These are phyloP conservation scores for Amauroascus verrucosus DNA, from an alignment of 2,329 filamentous ascomycete genomes.

Conservation along the genomic window DNA sequence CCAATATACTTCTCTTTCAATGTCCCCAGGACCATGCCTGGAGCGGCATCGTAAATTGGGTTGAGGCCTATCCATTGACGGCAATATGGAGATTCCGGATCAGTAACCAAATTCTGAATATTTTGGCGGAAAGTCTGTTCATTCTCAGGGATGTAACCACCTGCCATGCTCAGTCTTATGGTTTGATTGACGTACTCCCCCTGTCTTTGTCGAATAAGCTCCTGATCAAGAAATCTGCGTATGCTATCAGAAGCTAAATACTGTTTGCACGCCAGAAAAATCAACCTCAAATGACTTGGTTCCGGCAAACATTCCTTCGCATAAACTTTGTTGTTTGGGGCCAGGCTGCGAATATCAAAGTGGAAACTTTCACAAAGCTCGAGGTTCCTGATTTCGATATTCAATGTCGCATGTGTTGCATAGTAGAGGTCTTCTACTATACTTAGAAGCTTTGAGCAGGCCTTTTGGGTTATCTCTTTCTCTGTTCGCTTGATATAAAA, in stretches of 20 bases:
- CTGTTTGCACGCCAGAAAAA: slow-evolving; percentile 27
- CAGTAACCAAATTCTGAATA: slow-evolving; percentile 19
- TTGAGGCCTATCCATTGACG: slow-evolving; percentile 26
- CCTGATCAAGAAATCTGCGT: slow-evolving; percentile 22
- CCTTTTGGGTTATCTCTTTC: slow-evolving; percentile 21
- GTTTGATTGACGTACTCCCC: slow-evolving; percentile 22
- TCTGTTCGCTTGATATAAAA: slow-evolving; percentile 27
- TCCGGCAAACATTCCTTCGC: slow-evolving; percentile 23
- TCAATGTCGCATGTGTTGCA: slow-evolving; percentile 28
- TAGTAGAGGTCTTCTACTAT: slow-evolving; percentile 31
- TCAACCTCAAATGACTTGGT: slow-evolving; percentile 26
- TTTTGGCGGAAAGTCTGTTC: slow-evolving; percentile 24
- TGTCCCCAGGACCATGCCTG: slow-evolving; percentile 22
- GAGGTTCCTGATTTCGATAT: slow-evolving; percentile 30
- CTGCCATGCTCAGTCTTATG: slow-evolving; percentile 15
- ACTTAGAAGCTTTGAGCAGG: slow-evolving; percentile 25
- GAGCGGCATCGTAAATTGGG: slow-evolving; percentile 24
- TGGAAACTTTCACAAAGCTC: slow-evolving; percentile 28
- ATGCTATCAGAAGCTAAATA: slow-evolving; percentile 24
- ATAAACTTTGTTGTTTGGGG: slow-evolving; percentile 16
- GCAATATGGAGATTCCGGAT: slow-evolving; percentile 20
- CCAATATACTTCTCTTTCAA: slow-evolving; percentile 31
- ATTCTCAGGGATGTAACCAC: slow-evolving; percentile 20
- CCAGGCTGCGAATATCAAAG: slow-evolving; percentile 19
- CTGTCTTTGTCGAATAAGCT: slow-evolving; percentile 25